A percentile compares a stretch with the other conserved stretches of the same genome.
Conservation (phyloP, 2,329 filamentous ascomycete genomes). For the Aureobasidium sp. region DNA sequence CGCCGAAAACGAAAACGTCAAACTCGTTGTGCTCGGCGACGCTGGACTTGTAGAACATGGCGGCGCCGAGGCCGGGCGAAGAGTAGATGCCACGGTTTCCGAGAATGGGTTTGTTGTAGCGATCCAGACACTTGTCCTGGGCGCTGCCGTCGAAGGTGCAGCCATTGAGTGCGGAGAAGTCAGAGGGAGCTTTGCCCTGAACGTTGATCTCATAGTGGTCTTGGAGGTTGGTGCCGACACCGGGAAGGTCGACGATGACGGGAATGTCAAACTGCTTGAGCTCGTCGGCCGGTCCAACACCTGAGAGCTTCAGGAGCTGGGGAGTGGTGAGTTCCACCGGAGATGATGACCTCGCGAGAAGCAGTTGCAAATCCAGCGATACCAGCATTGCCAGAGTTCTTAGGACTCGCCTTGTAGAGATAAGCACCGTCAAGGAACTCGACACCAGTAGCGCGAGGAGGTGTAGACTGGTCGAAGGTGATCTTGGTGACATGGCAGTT, state of each 20-base stretch:
- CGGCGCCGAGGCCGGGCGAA: conserved; percentile 47
- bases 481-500: conserved; percentile 61
- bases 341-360: conserved; percentile 39
- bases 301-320: conserved; percentile 56
- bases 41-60: conserved; percentile 34
- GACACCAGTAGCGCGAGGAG: conserved; percentile 40
- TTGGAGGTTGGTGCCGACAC: conserved; percentile 57
- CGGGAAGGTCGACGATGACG: conserved; percentile 47
- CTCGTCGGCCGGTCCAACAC: conserved; percentile 50
- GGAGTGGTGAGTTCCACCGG: conserved; percentile 54
- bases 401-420: conserved; percentile 32
- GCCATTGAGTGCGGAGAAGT: conserved; percentile 23
- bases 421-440: conserved; percentile 34
- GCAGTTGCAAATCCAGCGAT: conserved; percentile 27
- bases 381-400: background rate
- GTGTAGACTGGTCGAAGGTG: conserved; percentile 49
- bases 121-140: conserved; percentile 32
- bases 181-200: conserved; percentile 36
- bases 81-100: conserved; percentile 32
- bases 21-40: conserved; percentile 27
- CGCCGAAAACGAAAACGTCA: conserved; percentile 49
- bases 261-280: conserved; percentile 47
- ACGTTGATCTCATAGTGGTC: conserved; percentile 52
- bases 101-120: background rate
- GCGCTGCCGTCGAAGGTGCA: conserved; percentile 38